Base-by-base conservation (phyloP, 2,329 filamentous ascomycete genomes). In the Dactylonectria estremocensis region DNA sequence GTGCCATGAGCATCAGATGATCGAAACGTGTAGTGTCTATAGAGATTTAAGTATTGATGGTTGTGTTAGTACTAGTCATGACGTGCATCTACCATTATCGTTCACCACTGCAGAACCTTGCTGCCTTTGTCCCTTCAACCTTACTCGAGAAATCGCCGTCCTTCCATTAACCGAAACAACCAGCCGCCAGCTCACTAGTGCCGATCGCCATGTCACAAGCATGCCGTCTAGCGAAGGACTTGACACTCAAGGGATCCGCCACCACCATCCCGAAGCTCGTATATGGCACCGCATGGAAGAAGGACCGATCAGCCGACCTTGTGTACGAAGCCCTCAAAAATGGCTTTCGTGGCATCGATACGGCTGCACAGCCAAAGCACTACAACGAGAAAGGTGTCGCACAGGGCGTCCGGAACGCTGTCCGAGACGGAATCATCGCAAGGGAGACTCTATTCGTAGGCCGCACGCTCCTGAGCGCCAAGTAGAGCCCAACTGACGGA, bases 271-370 rank as follows among this genome's bases (percentile, higher is more conserved):
- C 87, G 5, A 85, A 83, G 68, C 82, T 91, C 33, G 75, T 96
- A 69, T 96, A 96, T 78, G 93, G 93, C 58, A 95, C 93, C 2
- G 93, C 93, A n/a, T 95, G 93, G 93, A 96, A 96, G 80, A 91
- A 92, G 75, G 89, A 91, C 1, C 81, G 82, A 18, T 94, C 92
- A 0, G 85, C 87, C 20, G 83, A 88, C 61, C 84, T 95, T 3
- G 93, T 96, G 22, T 88, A 91, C 73, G 80, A 86, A 69, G 93
- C 94, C 2, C 77, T 96, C 37, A 84, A 84, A 50, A 83, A 88
- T 50, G 93, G 93, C 5, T 96, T 95, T 74, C 86, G 90, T 35
- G 92, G 85, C 53, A 82, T 96, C 67, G 93, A 96, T 77, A 95
- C 93, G 0, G 93, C 93, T 10, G 92, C 91, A 16, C 92, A 95